phyloP scores from a whole-genome alignment of 2,329 filamentous ascomycete genomes.

The Cercospora citrullina region DNA sequence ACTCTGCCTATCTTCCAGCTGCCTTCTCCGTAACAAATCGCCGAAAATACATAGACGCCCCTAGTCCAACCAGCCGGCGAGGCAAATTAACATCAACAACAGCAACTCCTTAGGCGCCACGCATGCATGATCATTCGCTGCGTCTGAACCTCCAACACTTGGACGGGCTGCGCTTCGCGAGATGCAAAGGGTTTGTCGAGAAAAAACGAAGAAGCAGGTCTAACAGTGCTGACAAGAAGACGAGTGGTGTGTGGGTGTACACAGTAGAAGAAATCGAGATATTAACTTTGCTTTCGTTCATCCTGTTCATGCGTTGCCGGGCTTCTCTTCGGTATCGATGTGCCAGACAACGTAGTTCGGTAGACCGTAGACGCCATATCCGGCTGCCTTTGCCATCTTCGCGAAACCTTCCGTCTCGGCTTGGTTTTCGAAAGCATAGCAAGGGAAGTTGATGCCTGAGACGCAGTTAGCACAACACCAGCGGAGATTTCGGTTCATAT shows the following conservation, averaged over 20 bases:
- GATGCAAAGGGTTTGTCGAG: neutral
- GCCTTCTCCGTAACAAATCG: neutral
- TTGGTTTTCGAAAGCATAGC: slow-evolving; percentile 97
- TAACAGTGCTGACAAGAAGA: neutral
- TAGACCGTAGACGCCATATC: slow-evolving; percentile 86
- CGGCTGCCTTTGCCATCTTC: slow-evolving; percentile 96
- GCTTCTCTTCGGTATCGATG: slow-evolving; percentile 93
- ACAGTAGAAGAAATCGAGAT: slow-evolving; percentile 1
- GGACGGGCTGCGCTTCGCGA: slow-evolving; percentile 12
- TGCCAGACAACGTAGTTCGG: slow-evolving; percentile 99
- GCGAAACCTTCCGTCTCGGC: slow-evolving; percentile 98
- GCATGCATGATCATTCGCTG: slow-evolving; percentile 6
- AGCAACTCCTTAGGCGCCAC: slow-evolving; percentile 7
- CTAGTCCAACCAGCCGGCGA: neutral
- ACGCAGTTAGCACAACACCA: neutral
- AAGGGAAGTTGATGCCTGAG: slow-evolving; percentile 92
- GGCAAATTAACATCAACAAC: neutral
- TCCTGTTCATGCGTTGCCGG: slow-evolving; percentile 62
- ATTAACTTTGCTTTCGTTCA: slow-evolving; percentile 10
- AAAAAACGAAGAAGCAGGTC: slow-evolving; percentile 5
- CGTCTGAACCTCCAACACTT: slow-evolving; percentile 13
- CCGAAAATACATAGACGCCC: neutral
- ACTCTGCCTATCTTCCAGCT: neutral
- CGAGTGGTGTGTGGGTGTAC: neutral
- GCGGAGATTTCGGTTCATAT: neutral